phyloP scores from a whole-genome alignment of 2,329 filamentous ascomycete genomes.

The Rachicladosporium sp. region DNA sequence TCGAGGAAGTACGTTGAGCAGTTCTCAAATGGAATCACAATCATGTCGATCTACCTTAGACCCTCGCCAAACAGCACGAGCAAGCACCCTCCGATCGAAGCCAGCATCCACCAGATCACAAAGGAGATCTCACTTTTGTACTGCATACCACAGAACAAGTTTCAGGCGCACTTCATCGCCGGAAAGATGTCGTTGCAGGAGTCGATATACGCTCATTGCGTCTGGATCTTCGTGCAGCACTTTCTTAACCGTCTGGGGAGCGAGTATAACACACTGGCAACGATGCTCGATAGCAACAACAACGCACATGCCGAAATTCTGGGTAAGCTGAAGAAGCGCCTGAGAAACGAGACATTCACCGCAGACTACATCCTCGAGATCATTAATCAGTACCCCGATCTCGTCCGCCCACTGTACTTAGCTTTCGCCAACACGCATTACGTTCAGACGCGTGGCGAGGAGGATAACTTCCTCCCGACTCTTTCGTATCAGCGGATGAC shows the following conservation, averaged over 20 bases:
- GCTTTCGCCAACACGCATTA: conserved; percentile 84
- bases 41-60: conserved; percentile 90
- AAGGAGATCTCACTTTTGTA: conserved; percentile 96
- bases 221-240: conserved; percentile 95
- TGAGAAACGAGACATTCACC: conserved; percentile 94
- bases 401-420: conserved; percentile 79
- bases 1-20: conserved; percentile 95
- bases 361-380: conserved; percentile 97
- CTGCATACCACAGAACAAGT: conserved; percentile 95
- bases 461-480: conserved; percentile 59
- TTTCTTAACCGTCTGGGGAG: conserved; percentile 91
- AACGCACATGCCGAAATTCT: conserved; percentile 77
- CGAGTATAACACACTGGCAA: conserved; percentile 78
- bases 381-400: conserved; percentile 75
- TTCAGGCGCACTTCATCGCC: conserved; percentile 76
- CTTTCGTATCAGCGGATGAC: conserved; percentile 55
- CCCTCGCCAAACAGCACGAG: conserved; percentile 48
- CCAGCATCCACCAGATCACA: conserved; percentile 96
- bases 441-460: conserved; percentile 50
- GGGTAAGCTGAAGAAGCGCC: conserved; percentile 85
- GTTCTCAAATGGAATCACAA: conserved; percentile 95
- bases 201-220: conserved; percentile 91
- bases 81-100: conserved; percentile 68
- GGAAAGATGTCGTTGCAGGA: conserved; percentile 87
- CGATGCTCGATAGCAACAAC: conserved; percentile 68